phyloP scores from a whole-genome alignment of 1,284 basidiomycete species.

The Ceratobasidium papillatum region DNA sequence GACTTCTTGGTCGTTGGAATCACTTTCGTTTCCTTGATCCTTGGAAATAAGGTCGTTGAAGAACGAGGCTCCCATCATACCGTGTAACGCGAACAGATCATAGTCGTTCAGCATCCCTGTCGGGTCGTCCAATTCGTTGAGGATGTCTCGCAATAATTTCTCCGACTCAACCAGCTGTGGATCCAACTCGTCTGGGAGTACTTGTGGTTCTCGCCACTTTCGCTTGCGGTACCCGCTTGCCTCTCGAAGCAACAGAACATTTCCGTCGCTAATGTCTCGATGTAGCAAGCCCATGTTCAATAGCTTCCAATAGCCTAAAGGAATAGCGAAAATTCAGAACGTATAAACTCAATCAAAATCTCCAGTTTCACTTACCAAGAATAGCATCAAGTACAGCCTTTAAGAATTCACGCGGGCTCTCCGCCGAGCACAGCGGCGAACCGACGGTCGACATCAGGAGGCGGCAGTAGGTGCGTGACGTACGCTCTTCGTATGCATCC shows the following conservation, averaged over 20 bases:
- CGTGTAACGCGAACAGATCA: background rate
- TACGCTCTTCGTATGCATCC: background rate
- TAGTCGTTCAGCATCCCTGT: constrained; percentile 11
- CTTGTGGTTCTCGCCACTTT: background rate
- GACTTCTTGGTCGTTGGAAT: too few relatives aligned
- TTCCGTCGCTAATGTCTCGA: constrained; percentile 13
- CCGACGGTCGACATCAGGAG: background rate
- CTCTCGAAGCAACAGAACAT: background rate
- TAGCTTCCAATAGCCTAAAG: too few relatives aligned
- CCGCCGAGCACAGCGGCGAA: background rate
- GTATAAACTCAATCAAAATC: too few relatives aligned
- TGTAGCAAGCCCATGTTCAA: too few relatives aligned
- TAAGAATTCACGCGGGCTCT: background rate
- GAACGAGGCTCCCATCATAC: too few relatives aligned
- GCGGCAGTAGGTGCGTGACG: background rate
- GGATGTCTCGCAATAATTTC: background rate
- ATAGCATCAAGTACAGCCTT: background rate
- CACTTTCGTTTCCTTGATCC: too few relatives aligned
- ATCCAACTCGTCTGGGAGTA: background rate
- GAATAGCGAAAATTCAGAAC: too few relatives aligned
- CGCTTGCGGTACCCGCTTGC: background rate
- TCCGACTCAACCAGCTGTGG: background rate
- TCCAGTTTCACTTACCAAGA: too few relatives aligned
- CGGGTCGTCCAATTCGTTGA: background rate
- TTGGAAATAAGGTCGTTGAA: too few relatives aligned